Base-by-base conservation (phyloP, 768 basidiomycete genomes). In the Trametes sanguinea region DNA sequence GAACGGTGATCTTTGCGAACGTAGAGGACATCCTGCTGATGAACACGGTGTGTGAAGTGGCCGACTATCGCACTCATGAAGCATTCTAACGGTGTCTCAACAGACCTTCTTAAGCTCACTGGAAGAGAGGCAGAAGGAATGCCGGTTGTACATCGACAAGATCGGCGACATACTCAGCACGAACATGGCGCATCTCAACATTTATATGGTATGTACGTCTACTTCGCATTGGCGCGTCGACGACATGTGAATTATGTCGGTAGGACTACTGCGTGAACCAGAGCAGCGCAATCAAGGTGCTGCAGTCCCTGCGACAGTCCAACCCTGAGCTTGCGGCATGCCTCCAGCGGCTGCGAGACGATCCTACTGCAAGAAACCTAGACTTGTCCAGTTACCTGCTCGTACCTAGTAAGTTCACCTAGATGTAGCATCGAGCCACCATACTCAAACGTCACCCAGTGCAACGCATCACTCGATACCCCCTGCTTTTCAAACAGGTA, bases 391-490 rank as follows among this genome's bases (percentile, higher is more conserved):
- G 93, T 67, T 97, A 95, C 73, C 76, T 98, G 39, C 83, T 98
- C 9, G 87, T 86, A n/a, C 95, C 95, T 0, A 96, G 94, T 95
- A 73, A 67, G 86, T 77, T 4, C 4, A 35, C 27, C 32, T 17
- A 22, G 4, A 13, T 14, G 30, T 17, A 13, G 8, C 5, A 8
- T 51, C 35, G 14, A 6, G 39, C 22, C 3, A 35, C n/a, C 40
- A 51, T n/a, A 3, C 5, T 4, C 22, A 17, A 27, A 14, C 9
- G 35, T 22, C 8, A 16, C 7, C 11, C 62, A 94, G 92, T 95
- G 94, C 94, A 97, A 85, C 87, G 96, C 8, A 87, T 98, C 58
- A 97, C 96, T 0, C 83, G 94, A 59, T 99, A 98, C 71, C 96
- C 96, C 0, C 79, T 99, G 0, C 80, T 98, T 35, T 87, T 98